Evolutionary conservation across 139 green algal genomes (phyloP), one percentile per base, ranked within the genome.

Genomic region (Asterochloris sp.): DNA sequence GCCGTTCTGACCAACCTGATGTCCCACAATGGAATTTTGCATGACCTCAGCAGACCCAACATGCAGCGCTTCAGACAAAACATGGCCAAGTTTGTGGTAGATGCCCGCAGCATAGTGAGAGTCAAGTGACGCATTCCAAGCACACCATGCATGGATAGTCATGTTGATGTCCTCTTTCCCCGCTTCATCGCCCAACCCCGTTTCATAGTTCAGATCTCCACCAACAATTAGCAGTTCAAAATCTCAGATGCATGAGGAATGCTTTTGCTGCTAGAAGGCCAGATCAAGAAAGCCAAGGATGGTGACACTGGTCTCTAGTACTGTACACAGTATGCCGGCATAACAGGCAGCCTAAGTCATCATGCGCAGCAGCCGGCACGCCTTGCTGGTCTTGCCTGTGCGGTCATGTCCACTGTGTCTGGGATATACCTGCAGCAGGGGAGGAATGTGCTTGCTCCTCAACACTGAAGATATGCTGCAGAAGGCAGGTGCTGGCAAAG

Each of bases 361-460:
- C 74, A 76, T 62, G 69, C 95, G 89, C 94, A 98, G 90, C 95
- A 98, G 47, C 82, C 86, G 0, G 84, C 82, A 23, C 84, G 85
- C 84, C 90, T 89, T 69, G 87, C 88, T 60, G 91, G 82, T 14
- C 78, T 78, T 14, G 89, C 85, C 2, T 85, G 74, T 0, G 92
- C 92, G 78, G 95, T 96, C 84, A 99, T 91, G 86, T 99, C 95
- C 71, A 99, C 91, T 0, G 93, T 97, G 63, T 99, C 96, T 13
- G 96, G 95, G 16, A 98, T 86, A 82, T 96, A 99, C 75, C 90
- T 94, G 88, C 80, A 75, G 27, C 77, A n/a, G n/a, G n/a, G n/a
- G n/a, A n/a, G n/a, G n/a, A n/a, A n/a, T n/a, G n/a, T n/a, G n/a
- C n/a, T n/a, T n/a, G n/a, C n/a, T n/a, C 15, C 29, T 62, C 21